phyloP scores from a whole-genome alignment of 495 filamentous ascomycete species.

The Arthonia radiata region DNA sequence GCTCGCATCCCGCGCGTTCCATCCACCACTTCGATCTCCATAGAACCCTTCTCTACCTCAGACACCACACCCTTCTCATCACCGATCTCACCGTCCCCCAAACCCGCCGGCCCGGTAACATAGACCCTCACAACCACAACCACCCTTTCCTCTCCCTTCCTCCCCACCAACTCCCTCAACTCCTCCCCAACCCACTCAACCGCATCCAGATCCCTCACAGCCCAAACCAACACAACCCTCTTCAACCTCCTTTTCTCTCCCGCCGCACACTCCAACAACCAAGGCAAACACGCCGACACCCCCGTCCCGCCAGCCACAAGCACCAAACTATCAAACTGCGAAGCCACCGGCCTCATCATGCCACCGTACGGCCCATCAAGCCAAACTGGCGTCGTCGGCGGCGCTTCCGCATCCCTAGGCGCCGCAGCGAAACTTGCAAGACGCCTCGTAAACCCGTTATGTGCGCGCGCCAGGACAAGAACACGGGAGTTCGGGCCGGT shows the following conservation, averaged over 20 bases:
- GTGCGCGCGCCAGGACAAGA: slow-evolving; percentile 3
- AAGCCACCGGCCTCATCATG: slow-evolving; percentile 1
- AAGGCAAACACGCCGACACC: slow-evolving; percentile 8
- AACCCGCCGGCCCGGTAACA: too few species aligned
- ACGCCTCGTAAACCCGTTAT: slow-evolving; percentile 7
- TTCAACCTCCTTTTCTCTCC: too few species aligned
- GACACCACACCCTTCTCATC: not conserved
- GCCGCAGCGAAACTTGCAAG: not conserved
- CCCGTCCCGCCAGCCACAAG: slow-evolving; percentile 10
- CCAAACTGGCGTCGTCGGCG: slow-evolving; percentile 4
- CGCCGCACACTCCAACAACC: too few species aligned
- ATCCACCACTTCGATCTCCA: too few species aligned
- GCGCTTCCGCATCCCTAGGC: slow-evolving; percentile 7
- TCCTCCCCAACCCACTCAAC: slow-evolving; percentile 1
- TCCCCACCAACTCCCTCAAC: too few species aligned
- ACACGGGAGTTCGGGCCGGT: slow-evolving; percentile 1
- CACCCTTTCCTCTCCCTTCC: too few species aligned
- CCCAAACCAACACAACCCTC: slow-evolving; percentile 2
- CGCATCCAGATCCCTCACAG: slow-evolving; percentile 1
- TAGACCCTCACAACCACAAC: not conserved
- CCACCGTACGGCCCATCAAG: slow-evolving; percentile 10
- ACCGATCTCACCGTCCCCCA: slow-evolving; percentile 1
- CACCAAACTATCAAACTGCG: slow-evolving; percentile 5
- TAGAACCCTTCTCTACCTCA: too few species aligned
- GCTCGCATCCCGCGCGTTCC: too few species aligned